Evolutionary conservation across 2,329 filamentous ascomycete species (phyloP), one percentile per base, ranked within the genome.

Genomic region (Xylariales sp.): DNA sequence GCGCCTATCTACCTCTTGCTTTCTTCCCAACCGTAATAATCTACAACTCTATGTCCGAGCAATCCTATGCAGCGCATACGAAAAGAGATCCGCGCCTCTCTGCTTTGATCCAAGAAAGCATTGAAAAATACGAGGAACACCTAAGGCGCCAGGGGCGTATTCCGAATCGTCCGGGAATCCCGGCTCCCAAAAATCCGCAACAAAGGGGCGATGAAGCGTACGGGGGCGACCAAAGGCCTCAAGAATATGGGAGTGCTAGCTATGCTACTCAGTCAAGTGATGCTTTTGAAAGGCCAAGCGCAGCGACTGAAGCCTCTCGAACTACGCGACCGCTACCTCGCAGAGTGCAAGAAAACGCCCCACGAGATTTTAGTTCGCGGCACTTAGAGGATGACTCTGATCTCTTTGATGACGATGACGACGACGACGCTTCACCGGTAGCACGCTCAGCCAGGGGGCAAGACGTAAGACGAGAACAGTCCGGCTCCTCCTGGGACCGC

Each of bases 351-450:
- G 36, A 23, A 23, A 45, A 46, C 28, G 39, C 45, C 1, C 36
- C 7, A 32, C 32, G 52, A 43, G 30, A 9, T 6, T 39, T 18
- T 48, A 7, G 45, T 34, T 54, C 70, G 10, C 67, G 43, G 16
- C 53, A 62, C 32, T 41, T 49, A 36, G 55, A 64, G 43, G 71
- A 74, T 48, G 71, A 73, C n/a, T 58, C 52, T 8, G 72, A 71
- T 48, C 64, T 73, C 8, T 75, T 77, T 32, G 76, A 73, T 10
- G 36, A 41, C 1, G 76, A 73, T 10, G 36, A 41, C 1, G 68
- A 75, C 9, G 73, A 84, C 45, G 82, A 84, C 63, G 82, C 81
- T 45, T 85, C 84, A 1, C 83, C 84, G 30, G 70, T 83, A 10
- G 76, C 83, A 7, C 52, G 77, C 16, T 73, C 80, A 7, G 65